phyloP scores from a whole-genome alignment of 164 flowering plant species.

The Taxillus chinensis region DNA sequence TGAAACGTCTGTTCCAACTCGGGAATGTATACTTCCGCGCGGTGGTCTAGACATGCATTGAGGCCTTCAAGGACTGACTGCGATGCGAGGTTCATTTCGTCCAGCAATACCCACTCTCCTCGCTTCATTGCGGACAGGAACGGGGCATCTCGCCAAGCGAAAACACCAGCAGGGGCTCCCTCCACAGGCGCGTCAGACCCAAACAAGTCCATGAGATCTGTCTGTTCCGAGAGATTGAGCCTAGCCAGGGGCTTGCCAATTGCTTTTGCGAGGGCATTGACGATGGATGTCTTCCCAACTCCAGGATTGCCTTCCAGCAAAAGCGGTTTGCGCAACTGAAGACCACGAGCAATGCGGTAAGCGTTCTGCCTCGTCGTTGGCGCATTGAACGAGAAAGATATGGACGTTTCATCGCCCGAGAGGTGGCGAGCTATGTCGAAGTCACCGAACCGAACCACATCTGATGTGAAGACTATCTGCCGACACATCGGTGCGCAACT shows the following conservation, averaged over 20 bases:
- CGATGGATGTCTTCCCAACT: constrained; percentile 93
- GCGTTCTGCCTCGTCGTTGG: constrained; percentile 86
- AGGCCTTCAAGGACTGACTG: constrained; percentile 98
- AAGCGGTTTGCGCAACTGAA: constrained; percentile 95
- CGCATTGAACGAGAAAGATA: too few species aligned
- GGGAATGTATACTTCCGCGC: constrained; percentile 92
- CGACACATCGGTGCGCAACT: too few species aligned
- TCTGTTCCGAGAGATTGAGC: constrained; percentile 96
- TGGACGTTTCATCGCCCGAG: too few species aligned
- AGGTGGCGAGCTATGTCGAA: too few species aligned
- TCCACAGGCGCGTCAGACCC: constrained; percentile 95
- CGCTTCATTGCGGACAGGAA: constrained; percentile 95
- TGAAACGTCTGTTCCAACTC: constrained; percentile 66
- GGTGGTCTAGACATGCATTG: constrained; percentile 93
- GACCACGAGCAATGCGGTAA: constrained; percentile 70
- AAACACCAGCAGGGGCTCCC: too few species aligned
- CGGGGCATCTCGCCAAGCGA: constrained; percentile 74
- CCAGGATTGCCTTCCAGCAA: constrained; percentile 98
- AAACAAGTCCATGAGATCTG: constrained; percentile 93
- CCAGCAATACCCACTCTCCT: constrained; percentile 91
- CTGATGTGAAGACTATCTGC: too few species aligned
- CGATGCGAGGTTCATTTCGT: constrained; percentile 97
- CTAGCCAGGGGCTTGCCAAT: constrained; percentile 89
- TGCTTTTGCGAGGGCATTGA: constrained; percentile 70
- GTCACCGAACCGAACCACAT: too few species aligned